Percentiles rank a stretch among this genome's conserved stretches.
Conservation (phyloP, 306 rosid genomes). For the Rosa rugosa region DNA sequence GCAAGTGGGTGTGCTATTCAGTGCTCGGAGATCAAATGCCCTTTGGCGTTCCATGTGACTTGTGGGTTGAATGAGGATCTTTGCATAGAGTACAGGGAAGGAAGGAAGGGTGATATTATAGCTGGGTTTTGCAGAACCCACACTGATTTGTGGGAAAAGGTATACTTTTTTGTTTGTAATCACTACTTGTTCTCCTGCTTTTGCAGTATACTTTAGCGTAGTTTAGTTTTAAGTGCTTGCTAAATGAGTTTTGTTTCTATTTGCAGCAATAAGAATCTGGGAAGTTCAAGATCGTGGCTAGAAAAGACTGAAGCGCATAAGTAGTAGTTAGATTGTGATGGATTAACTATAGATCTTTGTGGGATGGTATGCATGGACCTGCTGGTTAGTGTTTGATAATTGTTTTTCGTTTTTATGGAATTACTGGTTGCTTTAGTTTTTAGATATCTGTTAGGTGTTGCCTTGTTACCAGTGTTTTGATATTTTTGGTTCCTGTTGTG, state of each 20-base stretch:
- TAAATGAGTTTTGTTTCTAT: constrained; percentile 19
- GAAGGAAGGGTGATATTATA: constrained; percentile 60
- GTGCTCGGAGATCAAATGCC: constrained; percentile 71
- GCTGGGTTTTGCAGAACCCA: constrained; percentile 80
- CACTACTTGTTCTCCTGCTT: neutral
- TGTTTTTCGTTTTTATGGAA: neutral
- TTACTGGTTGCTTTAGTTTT: neutral
- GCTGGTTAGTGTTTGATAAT: neutral
- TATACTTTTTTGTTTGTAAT: constrained; percentile 4
- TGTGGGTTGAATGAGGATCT: constrained; percentile 73
- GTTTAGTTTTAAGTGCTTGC: neutral
- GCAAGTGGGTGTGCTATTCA: constrained; percentile 55
- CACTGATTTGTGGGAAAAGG: constrained; percentile 69
- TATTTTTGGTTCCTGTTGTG: neutral
- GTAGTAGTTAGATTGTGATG: neutral
- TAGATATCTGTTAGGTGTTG: neutral
- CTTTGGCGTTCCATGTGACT: constrained; percentile 63
- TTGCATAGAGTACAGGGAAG: constrained; percentile 63
- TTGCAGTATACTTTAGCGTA: neutral
- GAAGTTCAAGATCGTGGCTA: constrained; percentile 80
- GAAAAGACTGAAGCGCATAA: constrained; percentile 39
- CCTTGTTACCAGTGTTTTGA: neutral
- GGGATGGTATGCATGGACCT: neutral
- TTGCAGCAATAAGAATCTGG: constrained; percentile 90
- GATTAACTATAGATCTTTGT: neutral